phyloP scores from a whole-genome alignment of 495 filamentous ascomycete genomes.

The Daldinia loculata region DNA sequence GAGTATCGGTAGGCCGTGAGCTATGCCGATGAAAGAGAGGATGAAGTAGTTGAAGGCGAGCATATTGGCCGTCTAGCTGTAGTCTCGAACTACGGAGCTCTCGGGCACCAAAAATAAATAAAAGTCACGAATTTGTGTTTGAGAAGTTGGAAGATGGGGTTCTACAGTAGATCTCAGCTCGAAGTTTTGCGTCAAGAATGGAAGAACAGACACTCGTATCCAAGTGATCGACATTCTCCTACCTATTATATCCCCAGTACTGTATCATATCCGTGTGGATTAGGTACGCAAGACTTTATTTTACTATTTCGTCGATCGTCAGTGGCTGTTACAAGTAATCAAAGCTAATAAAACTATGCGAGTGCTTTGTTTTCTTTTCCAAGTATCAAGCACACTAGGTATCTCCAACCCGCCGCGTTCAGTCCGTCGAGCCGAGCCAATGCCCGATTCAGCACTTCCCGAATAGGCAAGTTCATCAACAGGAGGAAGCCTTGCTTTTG shows the following conservation, averaged over 20 bases:
- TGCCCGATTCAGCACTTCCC: slow-evolving; percentile 31
- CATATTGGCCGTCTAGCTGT: slow-evolving; percentile 9
- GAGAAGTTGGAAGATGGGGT: background rate
- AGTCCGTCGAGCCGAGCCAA: slow-evolving; percentile 15
- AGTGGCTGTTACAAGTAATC: slow-evolving; percentile 19
- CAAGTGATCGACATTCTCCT: slow-evolving; percentile 32
- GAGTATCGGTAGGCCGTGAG: slow-evolving; percentile 22
- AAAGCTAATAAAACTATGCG: slow-evolving; percentile 36
- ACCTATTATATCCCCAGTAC: slow-evolving; percentile 22
- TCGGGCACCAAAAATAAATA: background rate
- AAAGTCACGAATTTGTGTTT: slow-evolving; percentile 11
- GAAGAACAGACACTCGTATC: background rate
- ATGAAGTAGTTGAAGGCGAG: slow-evolving; percentile 30
- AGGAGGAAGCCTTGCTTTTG: slow-evolving; percentile 18
- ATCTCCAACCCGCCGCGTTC: slow-evolving; percentile 15
- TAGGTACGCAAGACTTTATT: slow-evolving; percentile 1
- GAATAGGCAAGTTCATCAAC: slow-evolving; percentile 30
- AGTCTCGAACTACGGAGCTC: slow-evolving; percentile 3
- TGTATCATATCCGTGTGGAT: slow-evolving; percentile 2
- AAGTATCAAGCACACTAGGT: slow-evolving; percentile 25
- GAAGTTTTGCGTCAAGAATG: no score
- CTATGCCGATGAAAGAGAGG: slow-evolving; percentile 30
- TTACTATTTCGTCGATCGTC: slow-evolving; percentile 16
- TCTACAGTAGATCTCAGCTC: slow-evolving; percentile 2
- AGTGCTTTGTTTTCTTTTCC: slow-evolving; percentile 20